These are phyloP conservation scores for Xylaria sp. DNA, from an alignment of 2,329 filamentous ascomycete genomes.

Conservation along the genomic window DNA sequence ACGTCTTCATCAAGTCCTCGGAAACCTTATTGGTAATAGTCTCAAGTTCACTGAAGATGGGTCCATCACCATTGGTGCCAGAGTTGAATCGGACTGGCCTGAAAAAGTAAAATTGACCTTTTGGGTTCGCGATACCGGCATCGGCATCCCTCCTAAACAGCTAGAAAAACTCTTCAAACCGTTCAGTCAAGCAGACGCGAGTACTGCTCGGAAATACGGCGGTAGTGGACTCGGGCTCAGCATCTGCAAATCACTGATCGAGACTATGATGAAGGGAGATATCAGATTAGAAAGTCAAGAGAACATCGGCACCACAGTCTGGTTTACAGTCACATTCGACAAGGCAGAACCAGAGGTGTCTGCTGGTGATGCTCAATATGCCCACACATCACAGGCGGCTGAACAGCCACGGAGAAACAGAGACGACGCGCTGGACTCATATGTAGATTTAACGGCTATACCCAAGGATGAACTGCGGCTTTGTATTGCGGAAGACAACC, in stretches of 20 bases:
- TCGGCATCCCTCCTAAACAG: slow-evolving; percentile 86
- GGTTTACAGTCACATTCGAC: slow-evolving; percentile 85
- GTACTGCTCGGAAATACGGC: slow-evolving; percentile 89
- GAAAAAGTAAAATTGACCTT: slow-evolving; percentile 81
- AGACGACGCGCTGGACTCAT: slow-evolving; percentile 56
- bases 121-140: slow-evolving; percentile 89
- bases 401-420: slow-evolving; percentile 53
- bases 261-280: slow-evolving; percentile 88
- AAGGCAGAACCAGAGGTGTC: slow-evolving; percentile 75
- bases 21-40: slow-evolving; percentile 90
- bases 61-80: slow-evolving; percentile 83
- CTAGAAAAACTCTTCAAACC: slow-evolving; percentile 88
- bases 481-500: slow-evolving; percentile 94
- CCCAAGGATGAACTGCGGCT: slow-evolving; percentile 83
- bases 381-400: slow-evolving; percentile 54
- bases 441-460: slow-evolving; percentile 76
- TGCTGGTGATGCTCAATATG: slow-evolving; percentile 63
- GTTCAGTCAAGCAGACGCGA: slow-evolving; percentile 92
- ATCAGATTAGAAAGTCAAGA: slow-evolving; percentile 84
- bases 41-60: slow-evolving; percentile 93
- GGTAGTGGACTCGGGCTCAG: slow-evolving; percentile 90
- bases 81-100: slow-evolving; percentile 75
- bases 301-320: slow-evolving; percentile 74
- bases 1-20: slow-evolving; percentile 73
- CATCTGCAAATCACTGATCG: slow-evolving; percentile 94